A percentile compares a stretch with the other conserved stretches of the same genome.
These are phyloP conservation scores for Uronychia setigera DNA, from an alignment of 73 alveolate species.

Conservation along the genomic window DNA sequence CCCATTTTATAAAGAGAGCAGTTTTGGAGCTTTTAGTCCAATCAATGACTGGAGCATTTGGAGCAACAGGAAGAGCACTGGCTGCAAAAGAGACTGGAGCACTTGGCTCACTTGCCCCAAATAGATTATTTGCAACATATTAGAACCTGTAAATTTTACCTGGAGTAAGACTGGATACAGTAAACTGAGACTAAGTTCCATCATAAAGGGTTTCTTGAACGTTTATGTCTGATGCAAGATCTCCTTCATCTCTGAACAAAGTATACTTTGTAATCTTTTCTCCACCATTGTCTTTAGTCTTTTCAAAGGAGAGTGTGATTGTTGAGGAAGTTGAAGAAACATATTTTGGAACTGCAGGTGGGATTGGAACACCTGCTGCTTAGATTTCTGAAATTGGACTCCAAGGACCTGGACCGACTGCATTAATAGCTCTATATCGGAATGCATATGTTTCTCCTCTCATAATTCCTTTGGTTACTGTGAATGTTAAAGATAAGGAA, in stretches of 20 bases:
- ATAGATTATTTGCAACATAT: constrained; percentile 43
- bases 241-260: constrained; percentile 57
- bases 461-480: constrained; percentile 25
- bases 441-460: constrained; percentile 55
- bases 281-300: constrained; percentile 56
- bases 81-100: constrained; percentile 13
- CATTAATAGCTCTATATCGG: constrained; percentile 64
- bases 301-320: constrained; percentile 32
- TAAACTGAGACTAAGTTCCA: constrained; percentile 17
- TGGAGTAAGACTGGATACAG: constrained; percentile 23
- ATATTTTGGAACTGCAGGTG: constrained; percentile 48
- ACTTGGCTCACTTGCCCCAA: constrained; percentile 26
- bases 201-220: constrained; percentile 17
- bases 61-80: constrained; percentile 23
- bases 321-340: constrained; percentile 32
- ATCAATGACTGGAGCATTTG: constrained; percentile 49
- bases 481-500: constrained; percentile 24
- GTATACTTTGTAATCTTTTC: constrained; percentile 42
- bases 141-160: constrained; percentile 54
- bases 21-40: constrained; percentile 38
- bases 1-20: constrained; percentile 52
- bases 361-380: constrained; percentile 66
- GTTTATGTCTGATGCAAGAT: constrained; percentile 3
- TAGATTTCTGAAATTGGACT: constrained; percentile 21
- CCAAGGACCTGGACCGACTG: constrained; percentile 63